A percentile compares a stretch with the other conserved stretches of the same genome.
phyloP scores from a whole-genome alignment of 306 rosid genomes.

The Canavalia gladiata region DNA sequence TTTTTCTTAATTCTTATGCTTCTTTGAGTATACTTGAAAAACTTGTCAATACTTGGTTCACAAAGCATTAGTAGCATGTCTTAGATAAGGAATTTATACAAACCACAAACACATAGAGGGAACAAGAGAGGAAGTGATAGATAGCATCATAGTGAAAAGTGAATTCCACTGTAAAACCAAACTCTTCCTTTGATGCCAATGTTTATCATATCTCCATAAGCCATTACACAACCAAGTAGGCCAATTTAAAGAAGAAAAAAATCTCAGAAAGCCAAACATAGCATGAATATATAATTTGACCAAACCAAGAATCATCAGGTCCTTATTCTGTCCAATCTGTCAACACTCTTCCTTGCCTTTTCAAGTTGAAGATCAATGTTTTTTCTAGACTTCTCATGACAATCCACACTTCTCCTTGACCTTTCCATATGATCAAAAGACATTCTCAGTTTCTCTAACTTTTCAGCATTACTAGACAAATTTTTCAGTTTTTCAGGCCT shows the following conservation, averaged over 20 bases:
- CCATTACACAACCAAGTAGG: conserved; percentile 59
- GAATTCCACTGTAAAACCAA: conserved; percentile 48
- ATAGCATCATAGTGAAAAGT: conserved; percentile 24
- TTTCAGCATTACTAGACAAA: conserved; percentile 54
- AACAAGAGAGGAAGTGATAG: neutral
- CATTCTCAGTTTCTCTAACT: conserved; percentile 62
- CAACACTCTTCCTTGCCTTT: conserved; percentile 83
- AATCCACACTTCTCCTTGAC: conserved; percentile 85
- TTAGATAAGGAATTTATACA: conserved; percentile 20
- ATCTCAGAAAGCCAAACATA: conserved; percentile 54
- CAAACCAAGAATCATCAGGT: conserved; percentile 58
- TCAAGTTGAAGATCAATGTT: conserved; percentile 79
- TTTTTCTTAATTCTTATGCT: conserved; percentile 8
- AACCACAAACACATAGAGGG: neutral
- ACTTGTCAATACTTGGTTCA: conserved; percentile 8
- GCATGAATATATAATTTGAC: conserved; percentile 51
- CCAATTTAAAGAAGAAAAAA: conserved; percentile 45
- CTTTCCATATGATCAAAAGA: conserved; percentile 78
- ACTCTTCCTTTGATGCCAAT: conserved; percentile 55
- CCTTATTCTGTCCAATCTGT: conserved; percentile 81
- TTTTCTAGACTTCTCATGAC: conserved; percentile 81
- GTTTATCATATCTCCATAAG: conserved; percentile 57
- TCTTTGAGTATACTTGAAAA: neutral
- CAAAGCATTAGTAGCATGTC: conserved; percentile 9
- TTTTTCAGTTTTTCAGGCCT: conserved; percentile 75